These are phyloP conservation scores for Gonapodya sp. DNA, from an alignment of 192 early-diverging fungal genomes.

Conservation along the genomic window DNA sequence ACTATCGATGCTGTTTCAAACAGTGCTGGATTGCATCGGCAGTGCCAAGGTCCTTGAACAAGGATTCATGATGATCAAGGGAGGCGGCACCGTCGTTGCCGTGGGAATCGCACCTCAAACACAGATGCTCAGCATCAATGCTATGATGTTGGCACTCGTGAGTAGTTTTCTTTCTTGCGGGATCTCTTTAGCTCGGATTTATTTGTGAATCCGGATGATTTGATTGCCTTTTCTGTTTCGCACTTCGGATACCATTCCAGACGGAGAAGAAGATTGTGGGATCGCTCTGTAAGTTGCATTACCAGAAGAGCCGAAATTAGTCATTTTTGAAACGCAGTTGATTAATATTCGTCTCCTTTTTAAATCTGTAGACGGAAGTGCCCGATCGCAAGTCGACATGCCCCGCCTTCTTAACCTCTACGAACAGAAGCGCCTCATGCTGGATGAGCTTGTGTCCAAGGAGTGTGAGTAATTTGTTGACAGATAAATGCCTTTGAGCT, in stretches of 20 bases:
- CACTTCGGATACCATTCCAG: too few relatives aligned
- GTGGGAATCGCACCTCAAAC: background rate
- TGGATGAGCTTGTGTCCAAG: slow-evolving; percentile 7
- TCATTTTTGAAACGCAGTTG: background rate
- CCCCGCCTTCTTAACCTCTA: slow-evolving; percentile 8
- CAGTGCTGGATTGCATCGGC: slow-evolving; percentile 5
- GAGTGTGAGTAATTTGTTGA: background rate
- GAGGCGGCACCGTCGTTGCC: background rate
- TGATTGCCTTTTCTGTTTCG: background rate
- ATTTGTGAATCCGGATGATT: too few relatives aligned
- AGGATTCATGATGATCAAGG: background rate
- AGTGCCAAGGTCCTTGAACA: background rate
- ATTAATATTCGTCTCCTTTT: background rate
- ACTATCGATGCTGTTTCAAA: background rate
- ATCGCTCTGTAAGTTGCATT: background rate
- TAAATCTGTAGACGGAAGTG: background rate
- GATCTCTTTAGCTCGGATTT: too few relatives aligned
- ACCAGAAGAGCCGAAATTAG: too few relatives aligned
- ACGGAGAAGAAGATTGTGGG: slow-evolving; percentile 1
- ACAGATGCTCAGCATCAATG: background rate
- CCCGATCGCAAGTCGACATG: slow-evolving; percentile 8
- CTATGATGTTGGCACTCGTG: background rate
- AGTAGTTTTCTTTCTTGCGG: background rate
- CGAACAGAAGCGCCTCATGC: slow-evolving; percentile 9
- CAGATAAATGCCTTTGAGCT: background rate